Evolutionary conservation across 2,329 filamentous ascomycete species (phyloP).

Genomic region (Xylariaceae sp.): DNA sequence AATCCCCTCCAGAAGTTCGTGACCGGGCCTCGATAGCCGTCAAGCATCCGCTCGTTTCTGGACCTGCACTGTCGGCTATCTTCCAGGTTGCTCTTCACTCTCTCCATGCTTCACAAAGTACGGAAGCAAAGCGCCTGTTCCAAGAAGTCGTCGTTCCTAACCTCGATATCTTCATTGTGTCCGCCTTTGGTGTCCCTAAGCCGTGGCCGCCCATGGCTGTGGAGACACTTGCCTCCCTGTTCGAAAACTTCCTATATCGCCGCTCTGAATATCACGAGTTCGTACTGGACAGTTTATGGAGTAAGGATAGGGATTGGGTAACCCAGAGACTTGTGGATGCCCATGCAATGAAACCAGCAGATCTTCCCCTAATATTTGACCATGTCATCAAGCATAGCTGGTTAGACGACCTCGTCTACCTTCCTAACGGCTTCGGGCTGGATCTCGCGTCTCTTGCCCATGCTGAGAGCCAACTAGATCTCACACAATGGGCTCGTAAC

Average conservation of each 20-base stretch:
- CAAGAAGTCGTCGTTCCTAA: slow-evolving; percentile 74
- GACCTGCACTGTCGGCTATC: slow-evolving; percentile 77
- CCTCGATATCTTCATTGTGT: slow-evolving; percentile 79
- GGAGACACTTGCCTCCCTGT: slow-evolving; percentile 77
- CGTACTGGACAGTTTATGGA: slow-evolving; percentile 90
- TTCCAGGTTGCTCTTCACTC: slow-evolving; percentile 70
- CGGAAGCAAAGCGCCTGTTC: slow-evolving; percentile 70
- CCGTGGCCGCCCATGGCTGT: slow-evolving; percentile 78
- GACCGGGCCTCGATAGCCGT: slow-evolving; percentile 68
- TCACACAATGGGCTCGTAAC: slow-evolving; percentile 80
- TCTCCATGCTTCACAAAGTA: slow-evolving; percentile 65
- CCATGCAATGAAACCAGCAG: slow-evolving; percentile 73
- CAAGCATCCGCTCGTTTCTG: slow-evolving; percentile 86
- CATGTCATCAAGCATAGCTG: slow-evolving; percentile 83
- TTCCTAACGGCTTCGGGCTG: slow-evolving; percentile 83
- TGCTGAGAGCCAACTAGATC: slow-evolving; percentile 78
- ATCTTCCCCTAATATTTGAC: slow-evolving; percentile 74
- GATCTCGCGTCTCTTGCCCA: slow-evolving; percentile 88
- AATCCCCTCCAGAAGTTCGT: slow-evolving; percentile 56
- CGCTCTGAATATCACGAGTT: slow-evolving; percentile 81
- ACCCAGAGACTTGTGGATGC: slow-evolving; percentile 78
- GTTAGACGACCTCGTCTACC: slow-evolving; percentile 80
- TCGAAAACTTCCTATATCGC: slow-evolving; percentile 84
- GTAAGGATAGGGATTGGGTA: slow-evolving; percentile 88
- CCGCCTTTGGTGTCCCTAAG: slow-evolving; percentile 77